phyloP scores from a whole-genome alignment of 1,284 basidiomycete genomes.

The Leucoagaricus sp. region DNA sequence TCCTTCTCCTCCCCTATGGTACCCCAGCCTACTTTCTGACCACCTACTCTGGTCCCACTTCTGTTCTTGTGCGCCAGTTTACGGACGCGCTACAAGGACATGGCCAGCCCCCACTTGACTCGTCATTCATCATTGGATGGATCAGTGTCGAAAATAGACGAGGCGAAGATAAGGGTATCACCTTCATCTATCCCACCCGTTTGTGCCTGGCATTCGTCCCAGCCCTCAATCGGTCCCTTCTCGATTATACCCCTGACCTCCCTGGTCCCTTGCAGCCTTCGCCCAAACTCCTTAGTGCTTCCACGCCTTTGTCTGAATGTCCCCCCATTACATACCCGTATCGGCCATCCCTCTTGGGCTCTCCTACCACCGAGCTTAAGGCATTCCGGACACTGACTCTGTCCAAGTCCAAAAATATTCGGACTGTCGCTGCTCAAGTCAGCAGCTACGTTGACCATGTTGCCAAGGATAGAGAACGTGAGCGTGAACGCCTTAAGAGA shows the following conservation, averaged over 20 bases:
- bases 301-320: constrained; percentile 15
- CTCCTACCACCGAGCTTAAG: constrained; percentile 33
- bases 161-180: constrained; percentile 74
- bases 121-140: constrained; percentile 67
- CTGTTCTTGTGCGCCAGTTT: constrained; percentile 63
- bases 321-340: constrained; percentile 15
- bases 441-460: constrained; percentile 70
- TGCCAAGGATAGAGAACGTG: constrained; percentile 68
- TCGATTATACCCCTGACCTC: constrained; percentile 61
- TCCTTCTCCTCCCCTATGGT: constrained; percentile 66
- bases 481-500: constrained; percentile 66
- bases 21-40: constrained; percentile 73
- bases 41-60: constrained; percentile 62
- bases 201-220: constrained; percentile 57
- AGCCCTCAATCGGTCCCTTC: constrained; percentile 42
- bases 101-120: constrained; percentile 35
- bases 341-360: constrained; percentile 26
- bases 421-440: constrained; percentile 54
- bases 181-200: constrained; percentile 67
- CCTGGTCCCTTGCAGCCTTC: constrained; percentile 49
- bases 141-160: constrained; percentile 72
- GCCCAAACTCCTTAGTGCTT: constrained; percentile 12
- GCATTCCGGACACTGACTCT: constrained; percentile 45
- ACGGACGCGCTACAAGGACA: constrained; percentile 58
- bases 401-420: constrained; percentile 42